phyloP scores from a whole-genome alignment of 2,329 filamentous ascomycete species.

The Ciborinia camelliae region DNA sequence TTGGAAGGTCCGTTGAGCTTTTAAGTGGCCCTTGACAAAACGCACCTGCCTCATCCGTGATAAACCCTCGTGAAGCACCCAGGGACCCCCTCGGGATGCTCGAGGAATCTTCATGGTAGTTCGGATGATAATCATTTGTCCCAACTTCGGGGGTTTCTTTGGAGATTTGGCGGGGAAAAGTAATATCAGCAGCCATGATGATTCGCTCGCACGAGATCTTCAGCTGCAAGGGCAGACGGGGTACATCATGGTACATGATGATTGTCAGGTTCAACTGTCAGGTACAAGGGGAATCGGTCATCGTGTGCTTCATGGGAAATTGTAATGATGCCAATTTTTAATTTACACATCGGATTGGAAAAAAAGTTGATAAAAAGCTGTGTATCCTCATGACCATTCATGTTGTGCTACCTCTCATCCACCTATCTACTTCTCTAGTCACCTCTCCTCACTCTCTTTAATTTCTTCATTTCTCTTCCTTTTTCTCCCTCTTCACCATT shows the following conservation, averaged over 20 bases:
- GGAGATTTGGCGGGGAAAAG: too few species aligned
- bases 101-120: too few species aligned
- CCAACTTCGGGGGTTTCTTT: too few species aligned
- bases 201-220: background rate
- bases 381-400: background rate
- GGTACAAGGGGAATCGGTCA: too few species aligned
- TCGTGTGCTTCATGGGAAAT: too few species aligned
- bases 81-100: too few species aligned
- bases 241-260: background rate
- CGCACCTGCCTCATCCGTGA: too few species aligned
- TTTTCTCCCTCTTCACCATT: background rate
- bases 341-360: background rate
- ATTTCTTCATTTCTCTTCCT: background rate
- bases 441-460: background rate
- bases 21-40: too few species aligned
- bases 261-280: conserved; percentile 1
- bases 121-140: too few species aligned
- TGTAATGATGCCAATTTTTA: background rate
- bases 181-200: background rate
- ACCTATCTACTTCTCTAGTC: background rate
- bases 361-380: background rate
- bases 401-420: background rate
- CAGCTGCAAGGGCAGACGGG: background rate
- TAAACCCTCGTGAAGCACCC: too few species aligned
- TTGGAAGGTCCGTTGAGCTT: too few species aligned